Percentiles rank a stretch among this genome's conserved stretches.
Conservation (phyloP, 495 filamentous ascomycete genomes). For the Hypoxylon trugodes region DNA sequence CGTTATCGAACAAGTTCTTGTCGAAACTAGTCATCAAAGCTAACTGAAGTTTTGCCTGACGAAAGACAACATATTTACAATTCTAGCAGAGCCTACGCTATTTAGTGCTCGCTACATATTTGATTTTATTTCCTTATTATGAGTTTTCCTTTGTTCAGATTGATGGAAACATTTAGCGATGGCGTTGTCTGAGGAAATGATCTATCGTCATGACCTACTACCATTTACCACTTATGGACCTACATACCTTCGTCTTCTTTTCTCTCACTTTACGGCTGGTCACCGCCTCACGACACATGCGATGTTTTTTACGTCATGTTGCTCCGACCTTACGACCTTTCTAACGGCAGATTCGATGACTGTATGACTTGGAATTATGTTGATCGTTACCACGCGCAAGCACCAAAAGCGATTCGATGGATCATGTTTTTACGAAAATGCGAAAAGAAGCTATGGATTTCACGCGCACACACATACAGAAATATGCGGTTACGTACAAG, state of each 20-base stretch:
- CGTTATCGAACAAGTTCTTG: slow-evolving; percentile 91
- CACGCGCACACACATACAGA: slow-evolving; percentile 35
- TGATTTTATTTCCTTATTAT: slow-evolving; percentile 11
- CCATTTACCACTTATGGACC: slow-evolving; percentile 36
- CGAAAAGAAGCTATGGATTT: slow-evolving; percentile 43
- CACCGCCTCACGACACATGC: slow-evolving; percentile 44
- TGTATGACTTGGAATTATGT: slow-evolving; percentile 47
- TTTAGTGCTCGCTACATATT: slow-evolving; percentile 5
- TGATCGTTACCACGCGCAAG: slow-evolving; percentile 43
- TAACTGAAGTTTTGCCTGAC: slow-evolving; percentile 74
- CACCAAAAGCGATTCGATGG: slow-evolving; percentile 43
- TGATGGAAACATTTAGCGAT: slow-evolving; percentile 48
- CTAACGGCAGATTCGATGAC: slow-evolving; percentile 44
- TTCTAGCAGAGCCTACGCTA: slow-evolving; percentile 11
- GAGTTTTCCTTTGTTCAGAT: slow-evolving; percentile 42
- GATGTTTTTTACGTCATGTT: slow-evolving; percentile 45
- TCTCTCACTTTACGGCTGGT: slow-evolving; percentile 39
- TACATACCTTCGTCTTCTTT: slow-evolving; percentile 40
- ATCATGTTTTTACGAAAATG: slow-evolving; percentile 46
- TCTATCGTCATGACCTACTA: slow-evolving; percentile 43
- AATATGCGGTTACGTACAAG: slow-evolving; percentile 38
- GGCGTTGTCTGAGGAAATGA: slow-evolving; percentile 46
- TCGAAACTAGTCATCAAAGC: slow-evolving; percentile 93
- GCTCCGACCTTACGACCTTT: slow-evolving; percentile 47
- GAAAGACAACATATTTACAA: background rate